Percentiles rank a stretch among this genome's conserved stretches.
These are phyloP conservation scores for Hypseocharis bilobata DNA, from an alignment of 441 rosid genomes.

Conservation along the genomic window DNA sequence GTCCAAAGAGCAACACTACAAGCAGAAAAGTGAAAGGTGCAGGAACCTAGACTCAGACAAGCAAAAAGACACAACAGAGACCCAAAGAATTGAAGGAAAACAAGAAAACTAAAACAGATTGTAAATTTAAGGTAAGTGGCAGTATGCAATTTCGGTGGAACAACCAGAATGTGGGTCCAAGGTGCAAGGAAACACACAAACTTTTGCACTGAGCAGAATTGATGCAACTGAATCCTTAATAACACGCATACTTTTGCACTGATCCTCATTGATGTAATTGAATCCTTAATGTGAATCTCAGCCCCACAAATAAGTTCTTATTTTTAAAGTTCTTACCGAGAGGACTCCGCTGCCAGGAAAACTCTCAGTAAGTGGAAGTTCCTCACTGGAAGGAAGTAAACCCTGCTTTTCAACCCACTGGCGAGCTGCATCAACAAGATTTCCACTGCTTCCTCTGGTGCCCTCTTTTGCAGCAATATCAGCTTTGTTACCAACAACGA, in stretches of 20 bases:
- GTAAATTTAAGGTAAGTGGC: too few relatives aligned
- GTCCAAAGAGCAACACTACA: too few relatives aligned
- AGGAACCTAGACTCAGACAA: too few relatives aligned
- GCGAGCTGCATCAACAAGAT: slow-evolving; percentile 94
- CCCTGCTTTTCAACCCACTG: slow-evolving; percentile 99
- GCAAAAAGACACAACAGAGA: too few relatives aligned
- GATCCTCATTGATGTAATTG: background rate
- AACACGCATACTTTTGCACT: background rate
- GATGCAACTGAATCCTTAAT: too few relatives aligned
- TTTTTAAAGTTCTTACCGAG: slow-evolving; percentile 44
- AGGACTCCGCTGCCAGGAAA: slow-evolving; percentile 78
- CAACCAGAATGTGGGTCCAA: too few relatives aligned
- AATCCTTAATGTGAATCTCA: slow-evolving; percentile 10
- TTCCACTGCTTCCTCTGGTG: slow-evolving; percentile 86
- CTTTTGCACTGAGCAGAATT: too few relatives aligned
- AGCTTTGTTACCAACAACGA: slow-evolving; percentile 86
- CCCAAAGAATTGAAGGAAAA: too few relatives aligned
- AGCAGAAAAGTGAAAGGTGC: too few relatives aligned
- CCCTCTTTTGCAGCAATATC: slow-evolving; percentile 88
- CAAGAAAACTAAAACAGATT: too few relatives aligned
- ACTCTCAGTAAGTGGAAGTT: slow-evolving; percentile 86
- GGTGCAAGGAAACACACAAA: too few relatives aligned
- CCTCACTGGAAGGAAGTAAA: slow-evolving; percentile 76
- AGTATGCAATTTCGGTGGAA: too few relatives aligned
- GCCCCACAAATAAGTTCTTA: background rate